Evolutionary conservation across 352 stramenopile genomes (phyloP), one percentile per base, ranked within the genome.

Genomic region (Thalassiosira mediterranea): DNA sequence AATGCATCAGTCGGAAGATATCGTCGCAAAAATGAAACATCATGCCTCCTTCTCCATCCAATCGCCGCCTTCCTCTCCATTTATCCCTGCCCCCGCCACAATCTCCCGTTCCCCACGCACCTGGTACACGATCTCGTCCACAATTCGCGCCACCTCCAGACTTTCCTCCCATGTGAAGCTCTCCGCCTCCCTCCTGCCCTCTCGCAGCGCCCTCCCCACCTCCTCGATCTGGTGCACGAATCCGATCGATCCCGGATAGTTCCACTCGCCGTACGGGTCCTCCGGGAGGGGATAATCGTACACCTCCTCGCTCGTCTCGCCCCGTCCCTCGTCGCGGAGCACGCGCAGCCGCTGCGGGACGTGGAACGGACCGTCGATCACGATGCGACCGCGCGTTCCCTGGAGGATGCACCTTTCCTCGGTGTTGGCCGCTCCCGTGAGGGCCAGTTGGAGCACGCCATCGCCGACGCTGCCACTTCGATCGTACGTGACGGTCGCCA

Each of bases 171-270:
- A 85, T 10, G 88, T 69, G 53, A 94, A 95, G 60, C 95, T 87
- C 0, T 52, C 29, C 31, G 81, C 86, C 63, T 95, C 72, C 7
- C 57, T 74, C 21, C 89, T 54, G 28, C 88, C 76, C 32, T 59
- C 74, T 68, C 84, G 75, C 29, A 97, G 90, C 8, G 89, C 86
- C 3, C 90, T 71, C 0, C 79, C 88, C 10, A 96, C 91, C 0
- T 88, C 86, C 60, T 94, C 69, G 0, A 88, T 91, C 58, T 97
- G 90, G 75, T 95, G 90, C n/a, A 87, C 72, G 63, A 97, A 95
- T 23, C 92, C 91, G 32, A 87, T 85, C 13, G 86, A 94, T 4
- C 87, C 83, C 19, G 79, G 87, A 81, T 95, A 95, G 49, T 94
- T 88, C 66, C 77, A 84, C 4, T 59, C 53, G 17, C 69, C 83